Evolutionary conservation across 1,284 basidiomycete species (phyloP).

Genomic region (Ganoderma sp.): DNA sequence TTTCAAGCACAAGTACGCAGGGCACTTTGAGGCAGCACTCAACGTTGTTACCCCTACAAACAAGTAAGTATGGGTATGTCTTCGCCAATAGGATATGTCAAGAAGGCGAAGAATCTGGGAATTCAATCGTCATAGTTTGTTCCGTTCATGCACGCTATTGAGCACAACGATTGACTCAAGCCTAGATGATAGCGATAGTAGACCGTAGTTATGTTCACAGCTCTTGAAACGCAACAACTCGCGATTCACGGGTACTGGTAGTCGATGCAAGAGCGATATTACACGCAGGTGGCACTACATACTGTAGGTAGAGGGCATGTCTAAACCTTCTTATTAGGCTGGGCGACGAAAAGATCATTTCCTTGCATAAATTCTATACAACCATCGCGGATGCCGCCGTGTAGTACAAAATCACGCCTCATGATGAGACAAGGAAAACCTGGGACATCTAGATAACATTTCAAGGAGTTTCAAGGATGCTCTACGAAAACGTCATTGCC

Average conservation of each 20-base stretch:
- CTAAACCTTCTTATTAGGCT: neutral
- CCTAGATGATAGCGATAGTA: neutral
- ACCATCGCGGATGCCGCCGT: neutral
- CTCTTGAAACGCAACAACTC: neutral
- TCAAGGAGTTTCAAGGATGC: too few relatives aligned
- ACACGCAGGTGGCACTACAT: conserved; percentile 4
- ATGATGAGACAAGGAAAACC: neutral
- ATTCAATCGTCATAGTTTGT: neutral
- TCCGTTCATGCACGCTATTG: too few relatives aligned
- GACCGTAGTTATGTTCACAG: neutral
- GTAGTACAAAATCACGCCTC: neutral
- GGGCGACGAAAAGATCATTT: neutral
- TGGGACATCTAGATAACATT: neutral
- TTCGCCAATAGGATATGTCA: neutral
- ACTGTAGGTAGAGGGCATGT: neutral
- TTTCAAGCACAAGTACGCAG: too few relatives aligned
- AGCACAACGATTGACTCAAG: too few relatives aligned
- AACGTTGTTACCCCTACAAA: neutral
- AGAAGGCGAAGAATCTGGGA: neutral
- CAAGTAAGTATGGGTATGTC: neutral
- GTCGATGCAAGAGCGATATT: conserved; percentile 6
- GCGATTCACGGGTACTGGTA: neutral
- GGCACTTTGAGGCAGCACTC: too few relatives aligned
- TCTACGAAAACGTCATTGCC: neutral
- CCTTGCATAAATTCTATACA: neutral